phyloP scores from a whole-genome alignment of 495 filamentous ascomycete genomes.

The Aspergillus wentii region DNA sequence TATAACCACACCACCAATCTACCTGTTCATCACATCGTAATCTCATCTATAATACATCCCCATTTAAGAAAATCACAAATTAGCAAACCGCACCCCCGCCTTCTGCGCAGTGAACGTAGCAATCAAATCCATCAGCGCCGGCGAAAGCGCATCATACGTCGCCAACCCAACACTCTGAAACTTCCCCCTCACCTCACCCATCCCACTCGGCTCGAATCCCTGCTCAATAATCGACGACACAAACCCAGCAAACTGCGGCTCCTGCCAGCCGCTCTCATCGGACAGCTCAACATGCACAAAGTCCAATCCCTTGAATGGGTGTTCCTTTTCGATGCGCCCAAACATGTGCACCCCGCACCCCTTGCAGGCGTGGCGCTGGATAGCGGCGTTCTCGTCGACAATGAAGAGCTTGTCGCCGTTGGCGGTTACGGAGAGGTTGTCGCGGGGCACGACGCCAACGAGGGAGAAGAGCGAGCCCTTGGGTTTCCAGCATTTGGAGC shows the following conservation, averaged over 20 bases:
- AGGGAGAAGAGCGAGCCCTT: constrained; percentile 52
- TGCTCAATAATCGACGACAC: constrained; percentile 59
- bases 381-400: constrained; percentile 46
- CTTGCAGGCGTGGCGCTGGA: constrained; percentile 54
- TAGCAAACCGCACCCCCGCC: constrained; percentile 14
- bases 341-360: constrained; percentile 52
- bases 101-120: constrained; percentile 50
- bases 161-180: constrained; percentile 45
- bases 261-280: constrained; percentile 53
- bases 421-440: constrained; percentile 41
- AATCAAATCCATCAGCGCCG: constrained; percentile 54
- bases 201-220: constrained; percentile 47
- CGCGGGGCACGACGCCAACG: constrained; percentile 48
- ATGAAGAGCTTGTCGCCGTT: constrained; percentile 49
- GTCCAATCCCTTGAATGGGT: constrained; percentile 57
- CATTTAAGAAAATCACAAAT: constrained; percentile 1
- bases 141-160: constrained; percentile 52
- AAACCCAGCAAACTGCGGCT: constrained; percentile 59
- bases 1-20: too few relatives aligned
- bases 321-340: constrained; percentile 55
- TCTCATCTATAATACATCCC: too few relatives aligned
- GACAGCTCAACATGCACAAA: constrained; percentile 59
- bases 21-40: too few relatives aligned
- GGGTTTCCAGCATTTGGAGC: constrained; percentile 64
- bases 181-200: constrained; percentile 44